Base-by-base conservation (phyloP, 768 basidiomycete species). In the Auriculariales sp. region DNA sequence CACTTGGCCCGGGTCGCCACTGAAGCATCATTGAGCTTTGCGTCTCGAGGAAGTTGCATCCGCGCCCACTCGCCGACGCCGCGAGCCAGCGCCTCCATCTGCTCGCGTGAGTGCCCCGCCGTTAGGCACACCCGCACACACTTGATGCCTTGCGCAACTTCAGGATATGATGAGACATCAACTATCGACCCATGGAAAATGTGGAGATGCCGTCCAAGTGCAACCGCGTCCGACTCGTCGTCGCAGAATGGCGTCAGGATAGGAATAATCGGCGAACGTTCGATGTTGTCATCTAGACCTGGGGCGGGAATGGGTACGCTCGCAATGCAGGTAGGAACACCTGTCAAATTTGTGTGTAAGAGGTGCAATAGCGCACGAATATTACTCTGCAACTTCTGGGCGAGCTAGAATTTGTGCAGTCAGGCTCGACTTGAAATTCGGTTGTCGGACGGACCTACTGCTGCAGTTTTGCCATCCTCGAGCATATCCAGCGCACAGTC, bases 111-210 rank as follows among this genome's bases (percentile, higher is more conserved):
- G 58, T 93, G 89, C 2, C 73, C 78, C 0, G 90, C 79, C 58
- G 92, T 86, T 25, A 97, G 58, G 61, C 93, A 97, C 17, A 97
- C 75, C 2, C 93, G 66, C 2, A 97, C 81, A 14, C 92, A 75
- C 53, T 92, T 83, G 52, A 74, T 74, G 9, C 88, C 91, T 48
- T 80, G 81, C 0, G 92, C 88, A 0, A 95, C 92, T 0, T 92
- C 95, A 0, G 94, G 93, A 70, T 82, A 83, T 10, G 77, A 79
- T 32, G 90, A 88, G 3, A 84, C 79, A 3, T 81, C 77, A 0
- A 81, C 83, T 17, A 56, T 54, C 55, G 81, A 79, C 58, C 74
- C 73, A 2, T 55, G 55, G 17, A 49, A 50, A n/a, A n/a, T n/a
- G 47, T 62, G 64, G 39, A 95, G 79, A 59, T 80, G 74, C 1